Conservation (phyloP, 2,329 filamentous ascomycete genomes). For the Hysterium pulicare region DNA sequence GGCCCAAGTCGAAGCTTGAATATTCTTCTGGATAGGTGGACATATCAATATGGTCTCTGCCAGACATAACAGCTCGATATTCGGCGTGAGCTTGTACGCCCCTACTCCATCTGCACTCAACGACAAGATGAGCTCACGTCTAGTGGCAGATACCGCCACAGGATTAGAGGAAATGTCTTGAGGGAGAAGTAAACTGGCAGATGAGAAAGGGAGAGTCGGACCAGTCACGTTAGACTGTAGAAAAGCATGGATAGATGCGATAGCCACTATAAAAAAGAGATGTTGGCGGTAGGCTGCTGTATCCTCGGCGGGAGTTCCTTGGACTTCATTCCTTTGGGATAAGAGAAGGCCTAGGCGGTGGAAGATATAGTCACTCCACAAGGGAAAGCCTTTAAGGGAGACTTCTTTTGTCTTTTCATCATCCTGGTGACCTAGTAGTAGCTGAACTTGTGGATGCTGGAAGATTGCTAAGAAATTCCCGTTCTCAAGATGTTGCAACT, state of each 20-base stretch:
- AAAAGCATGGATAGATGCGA: conserved; percentile 73
- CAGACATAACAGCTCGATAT: conserved; percentile 78
- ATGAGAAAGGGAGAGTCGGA: conserved; percentile 65
- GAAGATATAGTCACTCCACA: conserved; percentile 47
- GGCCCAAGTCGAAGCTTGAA: conserved; percentile 55
- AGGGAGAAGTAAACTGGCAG: conserved; percentile 50
- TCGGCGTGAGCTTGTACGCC: conserved; percentile 78
- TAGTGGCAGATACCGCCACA: conserved; percentile 31
- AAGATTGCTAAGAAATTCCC: conserved; percentile 43
- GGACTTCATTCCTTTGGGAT: conserved; percentile 23
- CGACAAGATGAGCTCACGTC: conserved; percentile 61
- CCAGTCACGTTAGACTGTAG: conserved; percentile 86
- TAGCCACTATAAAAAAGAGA: conserved; percentile 54
- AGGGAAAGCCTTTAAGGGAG: conserved; percentile 28
- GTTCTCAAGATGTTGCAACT: conserved; percentile 39
- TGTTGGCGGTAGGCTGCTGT: conserved; percentile 39
- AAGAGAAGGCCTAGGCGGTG: conserved; percentile 40
- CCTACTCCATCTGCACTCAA: conserved; percentile 81
- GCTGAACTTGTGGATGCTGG: conserved; percentile 36
- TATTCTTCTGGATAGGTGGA: conserved; percentile 44
- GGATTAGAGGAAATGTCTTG: conserved; percentile 40
- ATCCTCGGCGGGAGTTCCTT: conserved; percentile 21
- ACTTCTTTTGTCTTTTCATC: conserved; percentile 30
- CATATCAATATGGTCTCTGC: conserved; percentile 60
- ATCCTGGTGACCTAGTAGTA: conserved; percentile 40